Evolutionary conservation across 164 flowering plant species (phyloP).

Genomic region (Stephania cephalantha): DNA sequence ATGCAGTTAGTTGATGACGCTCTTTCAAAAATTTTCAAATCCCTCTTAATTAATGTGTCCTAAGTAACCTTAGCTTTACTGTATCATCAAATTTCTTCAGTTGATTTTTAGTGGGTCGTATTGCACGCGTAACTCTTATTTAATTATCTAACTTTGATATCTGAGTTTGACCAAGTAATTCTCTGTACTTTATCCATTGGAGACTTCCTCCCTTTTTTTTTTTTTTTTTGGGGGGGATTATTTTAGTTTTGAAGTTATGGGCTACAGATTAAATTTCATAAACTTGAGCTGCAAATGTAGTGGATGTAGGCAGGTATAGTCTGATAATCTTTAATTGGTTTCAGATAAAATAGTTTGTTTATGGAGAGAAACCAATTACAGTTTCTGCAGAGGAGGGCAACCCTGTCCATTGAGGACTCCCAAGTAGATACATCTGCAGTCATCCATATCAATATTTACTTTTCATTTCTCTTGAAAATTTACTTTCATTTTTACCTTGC

Average conservation of each 20-base stretch:
- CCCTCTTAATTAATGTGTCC: no score
- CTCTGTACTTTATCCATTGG: neutral
- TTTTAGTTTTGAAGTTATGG: slow-evolving; percentile 26
- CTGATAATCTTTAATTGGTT: neutral
- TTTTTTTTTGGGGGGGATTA: slow-evolving; percentile 2
- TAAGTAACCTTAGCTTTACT: no score
- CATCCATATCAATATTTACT: slow-evolving; percentile 2
- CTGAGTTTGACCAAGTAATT: neutral
- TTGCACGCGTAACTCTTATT: no score
- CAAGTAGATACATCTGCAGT: slow-evolving; percentile 8
- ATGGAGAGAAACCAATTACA: slow-evolving; percentile 1
- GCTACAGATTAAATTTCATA: slow-evolving; percentile 15
- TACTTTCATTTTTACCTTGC: no score
- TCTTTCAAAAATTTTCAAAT: no score
- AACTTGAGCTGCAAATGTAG: slow-evolving; percentile 9
- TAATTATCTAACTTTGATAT: neutral
- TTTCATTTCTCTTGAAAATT: neutral
- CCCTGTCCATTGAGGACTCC: slow-evolving; percentile 11
- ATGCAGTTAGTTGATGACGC: no score
- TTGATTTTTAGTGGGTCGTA: no score
- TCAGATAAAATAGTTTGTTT: neutral
- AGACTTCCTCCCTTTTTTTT: slow-evolving; percentile 2
- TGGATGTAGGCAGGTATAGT: slow-evolving; percentile 9
- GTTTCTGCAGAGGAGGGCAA: neutral
- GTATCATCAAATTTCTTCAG: no score